phyloP scores from a whole-genome alignment of 768 basidiomycete species.

The Guyanaporus albipodus region DNA sequence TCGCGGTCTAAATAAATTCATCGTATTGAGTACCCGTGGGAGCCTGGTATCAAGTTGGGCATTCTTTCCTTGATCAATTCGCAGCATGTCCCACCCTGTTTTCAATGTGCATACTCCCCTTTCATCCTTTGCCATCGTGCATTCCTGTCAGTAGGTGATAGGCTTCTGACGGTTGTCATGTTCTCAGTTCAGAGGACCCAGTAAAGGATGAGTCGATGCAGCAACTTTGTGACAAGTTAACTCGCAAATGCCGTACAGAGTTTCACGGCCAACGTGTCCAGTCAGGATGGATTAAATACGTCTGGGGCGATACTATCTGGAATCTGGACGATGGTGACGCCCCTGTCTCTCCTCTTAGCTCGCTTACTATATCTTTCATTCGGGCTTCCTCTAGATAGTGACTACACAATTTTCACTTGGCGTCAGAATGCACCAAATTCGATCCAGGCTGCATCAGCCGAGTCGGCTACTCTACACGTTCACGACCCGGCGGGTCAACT shows the following conservation, averaged over 20 bases:
- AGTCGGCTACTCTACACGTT: slow-evolving; percentile 48
- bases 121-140: slow-evolving; percentile 69
- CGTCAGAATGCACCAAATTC: slow-evolving; percentile 46
- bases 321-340: slow-evolving; percentile 82
- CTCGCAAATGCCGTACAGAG: slow-evolving; percentile 55
- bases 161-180: background rate
- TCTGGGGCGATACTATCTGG: slow-evolving; percentile 75
- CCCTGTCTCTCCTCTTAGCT: background rate
- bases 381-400: slow-evolving; percentile 53
- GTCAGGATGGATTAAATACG: slow-evolving; percentile 84
- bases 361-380: background rate
- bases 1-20: background rate
- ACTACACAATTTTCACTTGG: slow-evolving; percentile 85
- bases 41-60: too few relatives aligned
- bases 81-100: slow-evolving; percentile 37
- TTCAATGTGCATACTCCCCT: slow-evolving; percentile 75
- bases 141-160: slow-evolving; percentile 54
- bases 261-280: slow-evolving; percentile 61
- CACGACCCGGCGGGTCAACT: slow-evolving; percentile 58
- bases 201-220: slow-evolving; percentile 66
- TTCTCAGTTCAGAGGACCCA: slow-evolving; percentile 27
- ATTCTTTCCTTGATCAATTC: too few relatives aligned
- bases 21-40: background rate
- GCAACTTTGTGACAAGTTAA: slow-evolving; percentile 67
- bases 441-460: slow-evolving; percentile 9